Conservation (phyloP, 2,329 filamentous ascomycete genomes). For the Tolypocladium guangdongense region DNA sequence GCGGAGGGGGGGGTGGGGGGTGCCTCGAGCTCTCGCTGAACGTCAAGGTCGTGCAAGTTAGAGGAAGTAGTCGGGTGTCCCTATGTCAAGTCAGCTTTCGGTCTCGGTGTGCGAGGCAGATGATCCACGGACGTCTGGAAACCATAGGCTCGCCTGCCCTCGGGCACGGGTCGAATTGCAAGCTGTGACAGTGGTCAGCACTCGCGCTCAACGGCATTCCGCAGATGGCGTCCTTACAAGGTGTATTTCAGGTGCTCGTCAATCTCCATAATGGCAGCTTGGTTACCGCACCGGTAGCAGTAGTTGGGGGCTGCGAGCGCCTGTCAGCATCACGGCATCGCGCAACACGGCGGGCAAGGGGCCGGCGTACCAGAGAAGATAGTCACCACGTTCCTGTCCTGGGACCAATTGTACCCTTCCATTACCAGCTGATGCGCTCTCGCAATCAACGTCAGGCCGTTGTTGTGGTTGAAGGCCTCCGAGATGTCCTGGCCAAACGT, state of each 20-base stretch:
- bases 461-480: slow-evolving; percentile 98
- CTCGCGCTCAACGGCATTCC: neutral
- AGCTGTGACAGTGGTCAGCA: slow-evolving; percentile 42
- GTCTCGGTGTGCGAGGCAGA: neutral
- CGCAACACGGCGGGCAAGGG: neutral
- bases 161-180: slow-evolving; percentile 98
- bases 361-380: slow-evolving; percentile 77
- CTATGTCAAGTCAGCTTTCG: slow-evolving; percentile 23
- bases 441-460: slow-evolving; percentile 89
- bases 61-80: slow-evolving; percentile 97
- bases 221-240: slow-evolving; percentile 57
- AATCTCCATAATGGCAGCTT: slow-evolving; percentile 99
- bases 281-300: slow-evolving; percentile 98
- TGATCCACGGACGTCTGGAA: slow-evolving; percentile 58
- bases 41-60: slow-evolving; percentile 33
- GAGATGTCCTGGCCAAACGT: slow-evolving; percentile 96
- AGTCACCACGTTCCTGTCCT: slow-evolving; percentile 94
- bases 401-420: slow-evolving; percentile 99
- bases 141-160: slow-evolving; percentile 98
- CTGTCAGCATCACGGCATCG: slow-evolving; percentile 8
- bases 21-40: neutral
- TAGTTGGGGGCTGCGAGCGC: slow-evolving; percentile 63
- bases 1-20: no score
- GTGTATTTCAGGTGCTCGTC: slow-evolving; percentile 99
- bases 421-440: slow-evolving; percentile 97